A percentile compares a stretch with the other conserved stretches of the same genome.
phyloP scores from a whole-genome alignment of 768 basidiomycete genomes.

The Trametopsis cervina region DNA sequence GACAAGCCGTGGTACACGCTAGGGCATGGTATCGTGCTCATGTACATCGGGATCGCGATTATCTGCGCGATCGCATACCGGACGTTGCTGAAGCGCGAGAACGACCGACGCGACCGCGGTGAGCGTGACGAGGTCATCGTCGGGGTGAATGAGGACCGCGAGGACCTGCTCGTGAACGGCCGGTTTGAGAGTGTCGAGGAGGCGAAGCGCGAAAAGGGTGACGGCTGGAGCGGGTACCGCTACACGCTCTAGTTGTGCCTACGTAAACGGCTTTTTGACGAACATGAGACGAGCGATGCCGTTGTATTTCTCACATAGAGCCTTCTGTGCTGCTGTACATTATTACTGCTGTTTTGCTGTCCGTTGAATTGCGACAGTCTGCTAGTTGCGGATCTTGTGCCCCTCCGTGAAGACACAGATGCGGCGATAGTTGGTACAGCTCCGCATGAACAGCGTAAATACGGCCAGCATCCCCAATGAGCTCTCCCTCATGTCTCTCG shows the following conservation, averaged over 20 bases:
- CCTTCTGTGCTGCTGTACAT: background rate
- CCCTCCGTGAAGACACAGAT: no score
- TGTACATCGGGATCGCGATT: conserved; percentile 65
- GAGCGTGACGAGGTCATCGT: conserved; percentile 65
- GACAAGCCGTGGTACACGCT: conserved; percentile 67
- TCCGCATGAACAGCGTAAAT: no score
- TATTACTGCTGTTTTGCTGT: background rate
- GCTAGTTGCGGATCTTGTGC: no score
- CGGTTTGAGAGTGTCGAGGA: conserved; percentile 51
- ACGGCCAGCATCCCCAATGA: no score
- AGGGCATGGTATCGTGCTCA: conserved; percentile 56
- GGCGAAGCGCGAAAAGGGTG: conserved; percentile 64
- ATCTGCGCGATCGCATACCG: conserved; percentile 37
- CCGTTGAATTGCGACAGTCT: background rate
- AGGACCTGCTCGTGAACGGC: conserved; percentile 43
- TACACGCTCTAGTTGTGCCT: conserved; percentile 43
- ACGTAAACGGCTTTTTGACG: background rate
- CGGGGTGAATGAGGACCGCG: conserved; percentile 30
- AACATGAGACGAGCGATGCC: no score
- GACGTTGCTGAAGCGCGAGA: conserved; percentile 47
- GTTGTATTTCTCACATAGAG: background rate
- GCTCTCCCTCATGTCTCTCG: no score
- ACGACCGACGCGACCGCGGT: conserved; percentile 57
- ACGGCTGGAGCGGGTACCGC: conserved; percentile 70
- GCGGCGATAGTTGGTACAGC: no score